Conservation (phyloP, 352 stramenopile genomes). For the Thalassiosira sp. region DNA sequence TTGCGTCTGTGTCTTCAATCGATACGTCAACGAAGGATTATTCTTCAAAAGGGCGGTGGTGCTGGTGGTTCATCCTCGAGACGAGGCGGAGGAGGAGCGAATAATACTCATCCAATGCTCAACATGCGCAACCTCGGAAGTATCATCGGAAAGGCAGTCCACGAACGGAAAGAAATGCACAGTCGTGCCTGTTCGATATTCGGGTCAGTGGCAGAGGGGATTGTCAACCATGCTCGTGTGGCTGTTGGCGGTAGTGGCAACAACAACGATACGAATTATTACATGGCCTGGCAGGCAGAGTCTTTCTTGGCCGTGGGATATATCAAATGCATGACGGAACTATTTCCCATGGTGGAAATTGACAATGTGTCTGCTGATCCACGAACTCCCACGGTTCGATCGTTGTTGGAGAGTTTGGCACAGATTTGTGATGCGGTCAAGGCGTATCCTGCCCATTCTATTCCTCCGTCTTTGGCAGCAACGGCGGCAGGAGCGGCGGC, state of each 20-base stretch:
- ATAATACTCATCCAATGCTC: slow-evolving; percentile 12
- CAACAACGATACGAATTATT: neutral
- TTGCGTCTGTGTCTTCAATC: slow-evolving; percentile 28
- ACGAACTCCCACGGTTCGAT: slow-evolving; percentile 6
- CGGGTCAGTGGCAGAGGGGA: slow-evolving; percentile 7
- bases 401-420: slow-evolving; percentile 17
- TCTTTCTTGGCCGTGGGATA: slow-evolving; percentile 20
- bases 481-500: neutral
- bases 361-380: slow-evolving; percentile 15
- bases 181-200: slow-evolving; percentile 26
- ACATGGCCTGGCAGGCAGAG: slow-evolving; percentile 4
- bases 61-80: neutral
- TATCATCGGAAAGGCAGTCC: slow-evolving; percentile 19
- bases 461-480: neutral
- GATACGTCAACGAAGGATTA: slow-evolving; percentile 22
- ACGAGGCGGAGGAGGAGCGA: too few relatives aligned
- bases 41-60: slow-evolving; percentile 1
- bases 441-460: neutral
- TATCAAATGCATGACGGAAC: slow-evolving; percentile 42
- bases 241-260: slow-evolving; percentile 6
- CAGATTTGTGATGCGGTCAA: slow-evolving; percentile 25
- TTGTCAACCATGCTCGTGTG: slow-evolving; percentile 20
- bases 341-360: slow-evolving; percentile 35
- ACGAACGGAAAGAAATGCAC: slow-evolving; percentile 24
- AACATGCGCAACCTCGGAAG: slow-evolving; percentile 21